A percentile compares a stretch with the other conserved stretches of the same genome.
Conservation (phyloP, 2,329 filamentous ascomycete species). For the Colletotrichum lini region DNA sequence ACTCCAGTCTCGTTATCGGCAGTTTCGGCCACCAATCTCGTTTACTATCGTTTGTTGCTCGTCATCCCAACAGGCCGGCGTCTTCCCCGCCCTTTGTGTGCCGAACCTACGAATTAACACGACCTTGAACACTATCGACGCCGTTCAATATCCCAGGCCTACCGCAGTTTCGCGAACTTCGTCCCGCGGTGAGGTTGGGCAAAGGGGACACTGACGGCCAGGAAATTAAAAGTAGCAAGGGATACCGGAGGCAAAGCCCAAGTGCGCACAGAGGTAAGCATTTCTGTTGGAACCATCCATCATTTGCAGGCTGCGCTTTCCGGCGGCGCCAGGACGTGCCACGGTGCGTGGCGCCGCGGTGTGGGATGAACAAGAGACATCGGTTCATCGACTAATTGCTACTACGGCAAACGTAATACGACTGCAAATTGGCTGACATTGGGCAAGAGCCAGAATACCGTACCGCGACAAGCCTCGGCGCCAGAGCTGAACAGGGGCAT, state of each 20-base stretch:
- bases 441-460: background rate
- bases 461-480: background rate
- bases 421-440: conserved; percentile 26
- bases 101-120: background rate
- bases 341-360: conserved; percentile 24
- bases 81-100: background rate
- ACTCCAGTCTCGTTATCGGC: no score
- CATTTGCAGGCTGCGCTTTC: conserved; percentile 26
- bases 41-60: no score
- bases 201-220: conserved; percentile 14
- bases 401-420: background rate
- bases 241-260: conserved; percentile 3
- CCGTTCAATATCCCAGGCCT: conserved; percentile 22
- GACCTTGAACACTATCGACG: conserved; percentile 34
- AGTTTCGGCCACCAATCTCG: background rate
- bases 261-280: conserved; percentile 29
- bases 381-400: conserved; percentile 7
- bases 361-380: conserved; percentile 37
- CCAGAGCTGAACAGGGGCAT: conserved; percentile 8
- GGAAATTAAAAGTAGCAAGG: conserved; percentile 25
- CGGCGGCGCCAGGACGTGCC: conserved; percentile 27
- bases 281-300: conserved; percentile 22
- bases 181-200: background rate
- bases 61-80: background rate
- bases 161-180: conserved; percentile 20